Conservation (phyloP, 768 basidiomycete genomes). For the Macrolepiota dolichaula region DNA sequence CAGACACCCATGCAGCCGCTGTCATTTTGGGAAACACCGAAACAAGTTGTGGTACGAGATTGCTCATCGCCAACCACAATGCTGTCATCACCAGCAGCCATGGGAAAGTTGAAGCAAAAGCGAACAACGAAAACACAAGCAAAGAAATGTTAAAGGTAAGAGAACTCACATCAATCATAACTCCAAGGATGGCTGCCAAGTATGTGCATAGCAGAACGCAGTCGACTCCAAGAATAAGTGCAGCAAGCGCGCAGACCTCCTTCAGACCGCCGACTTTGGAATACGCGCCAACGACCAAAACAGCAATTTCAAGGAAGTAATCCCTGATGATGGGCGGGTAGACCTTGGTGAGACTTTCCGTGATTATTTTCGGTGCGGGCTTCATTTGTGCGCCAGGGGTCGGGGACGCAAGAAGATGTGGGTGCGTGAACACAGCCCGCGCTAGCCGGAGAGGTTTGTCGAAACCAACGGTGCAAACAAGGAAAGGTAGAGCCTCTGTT, state of each 20-base stretch:
- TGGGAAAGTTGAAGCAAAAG: background rate
- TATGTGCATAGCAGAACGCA: conserved; percentile 89
- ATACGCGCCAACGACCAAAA: conserved; percentile 83
- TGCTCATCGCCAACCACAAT: background rate
- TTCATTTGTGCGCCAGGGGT: conserved; percentile 39
- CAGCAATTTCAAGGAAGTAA: conserved; percentile 89
- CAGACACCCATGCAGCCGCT: background rate
- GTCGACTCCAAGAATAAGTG: conserved; percentile 82
- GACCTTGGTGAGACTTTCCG: conserved; percentile 75
- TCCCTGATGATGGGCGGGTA: conserved; percentile 88
- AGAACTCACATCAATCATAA: conserved; percentile 87
- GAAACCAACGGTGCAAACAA: conserved; percentile 97
- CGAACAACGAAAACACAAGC: conserved; percentile 1
- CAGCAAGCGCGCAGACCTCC: conserved; percentile 95
- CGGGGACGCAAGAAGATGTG: conserved; percentile 48
- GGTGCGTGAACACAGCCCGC: conserved; percentile 83
- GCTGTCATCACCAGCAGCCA: background rate
- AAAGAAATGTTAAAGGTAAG: conserved; percentile 1
- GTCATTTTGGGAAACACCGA: background rate
- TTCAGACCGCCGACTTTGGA: conserved; percentile 84
- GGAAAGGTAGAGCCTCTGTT: conserved; percentile 94
- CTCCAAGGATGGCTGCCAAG: conserved; percentile 81
- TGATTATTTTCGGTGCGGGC: conserved; percentile 80
- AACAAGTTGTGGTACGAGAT: conserved; percentile 4
- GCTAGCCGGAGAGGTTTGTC: conserved; percentile 96